Conservation (phyloP, 768 basidiomycete genomes). For the Pleurotus sapidus region DNA sequence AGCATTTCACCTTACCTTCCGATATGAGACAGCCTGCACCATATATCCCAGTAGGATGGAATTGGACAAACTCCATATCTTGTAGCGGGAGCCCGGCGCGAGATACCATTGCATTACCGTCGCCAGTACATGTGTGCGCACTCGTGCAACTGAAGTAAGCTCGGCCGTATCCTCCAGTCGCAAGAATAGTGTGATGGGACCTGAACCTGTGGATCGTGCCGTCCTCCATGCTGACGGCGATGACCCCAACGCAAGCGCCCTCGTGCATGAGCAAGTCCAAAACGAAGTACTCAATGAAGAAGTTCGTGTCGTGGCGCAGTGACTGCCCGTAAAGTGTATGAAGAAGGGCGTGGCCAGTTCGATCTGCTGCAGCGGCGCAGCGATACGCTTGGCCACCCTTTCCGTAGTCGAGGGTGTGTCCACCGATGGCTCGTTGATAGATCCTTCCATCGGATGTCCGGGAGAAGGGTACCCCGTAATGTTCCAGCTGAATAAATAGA, state of each 20-base stretch:
- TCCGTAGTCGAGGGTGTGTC: constrained; percentile 93
- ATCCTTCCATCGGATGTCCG: constrained; percentile 98
- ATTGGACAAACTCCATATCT: constrained; percentile 97
- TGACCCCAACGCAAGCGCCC: constrained; percentile 98
- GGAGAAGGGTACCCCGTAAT: constrained; percentile 97
- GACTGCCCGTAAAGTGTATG: constrained; percentile 99
- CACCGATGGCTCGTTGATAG: constrained; percentile 98
- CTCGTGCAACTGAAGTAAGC: constrained; percentile 98
- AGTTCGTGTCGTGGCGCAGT: constrained; percentile 97
- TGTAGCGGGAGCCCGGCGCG: constrained; percentile 95
- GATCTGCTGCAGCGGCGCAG: constrained; percentile 96
- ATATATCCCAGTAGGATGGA: constrained; percentile 99
- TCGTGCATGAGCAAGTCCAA: constrained; percentile 97
- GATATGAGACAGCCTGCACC: constrained; percentile 98
- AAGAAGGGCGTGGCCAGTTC: constrained; percentile 96
- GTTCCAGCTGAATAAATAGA: constrained; percentile 70
- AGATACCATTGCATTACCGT: constrained; percentile 97
- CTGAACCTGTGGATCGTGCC: constrained; percentile 98
- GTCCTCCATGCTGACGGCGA: constrained; percentile 99
- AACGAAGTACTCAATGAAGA: constrained; percentile 99
- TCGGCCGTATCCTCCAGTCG: constrained; percentile 96
- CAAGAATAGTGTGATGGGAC: constrained; percentile 95
- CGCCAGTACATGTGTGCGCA: constrained; percentile 97
- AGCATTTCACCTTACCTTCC: constrained; percentile 57
- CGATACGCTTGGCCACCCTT: constrained; percentile 99